Conservation (phyloP, 495 filamentous ascomycete species). For the Neurospora sp. region DNA sequence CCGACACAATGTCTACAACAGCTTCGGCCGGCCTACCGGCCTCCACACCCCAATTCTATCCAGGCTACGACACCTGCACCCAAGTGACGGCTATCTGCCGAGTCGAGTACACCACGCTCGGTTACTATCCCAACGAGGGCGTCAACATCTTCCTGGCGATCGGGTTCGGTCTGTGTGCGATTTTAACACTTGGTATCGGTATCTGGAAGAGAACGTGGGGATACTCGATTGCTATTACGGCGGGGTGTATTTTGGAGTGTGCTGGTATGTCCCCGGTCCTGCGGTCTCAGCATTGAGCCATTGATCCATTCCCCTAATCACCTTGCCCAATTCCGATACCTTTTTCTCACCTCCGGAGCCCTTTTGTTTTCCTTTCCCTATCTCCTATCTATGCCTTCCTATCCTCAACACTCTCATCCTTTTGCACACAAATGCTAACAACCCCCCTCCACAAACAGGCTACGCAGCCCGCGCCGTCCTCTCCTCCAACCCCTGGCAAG, state of each 20-base stretch:
- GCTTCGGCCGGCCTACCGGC: background rate
- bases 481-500: conserved; percentile 49
- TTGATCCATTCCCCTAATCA: too few relatives aligned
- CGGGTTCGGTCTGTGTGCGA: conserved; percentile 42
- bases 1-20: conserved; percentile 4
- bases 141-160: conserved; percentile 52
- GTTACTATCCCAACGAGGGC: conserved; percentile 55
- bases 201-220: conserved; percentile 57
- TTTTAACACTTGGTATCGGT: conserved; percentile 39
- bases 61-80: conserved; percentile 32
- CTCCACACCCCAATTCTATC: conserved; percentile 8
- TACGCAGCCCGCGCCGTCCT: conserved; percentile 55
- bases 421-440: too few relatives aligned
- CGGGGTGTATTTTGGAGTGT: conserved; percentile 34
- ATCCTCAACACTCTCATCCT: too few relatives aligned
- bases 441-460: conserved; percentile 19
- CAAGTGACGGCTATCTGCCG: conserved; percentile 43
- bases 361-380: too few relatives aligned
- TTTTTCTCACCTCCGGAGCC: too few relatives aligned
- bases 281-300: too few relatives aligned
- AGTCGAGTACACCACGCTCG: conserved; percentile 51
- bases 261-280: conserved; percentile 18
- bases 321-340: too few relatives aligned
- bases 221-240: conserved; percentile 40
- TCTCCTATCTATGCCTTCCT: too few relatives aligned